Evolutionary conservation across 2,329 filamentous ascomycete genomes (phyloP).

Genomic region (Phaeosphaeria sp.): DNA sequence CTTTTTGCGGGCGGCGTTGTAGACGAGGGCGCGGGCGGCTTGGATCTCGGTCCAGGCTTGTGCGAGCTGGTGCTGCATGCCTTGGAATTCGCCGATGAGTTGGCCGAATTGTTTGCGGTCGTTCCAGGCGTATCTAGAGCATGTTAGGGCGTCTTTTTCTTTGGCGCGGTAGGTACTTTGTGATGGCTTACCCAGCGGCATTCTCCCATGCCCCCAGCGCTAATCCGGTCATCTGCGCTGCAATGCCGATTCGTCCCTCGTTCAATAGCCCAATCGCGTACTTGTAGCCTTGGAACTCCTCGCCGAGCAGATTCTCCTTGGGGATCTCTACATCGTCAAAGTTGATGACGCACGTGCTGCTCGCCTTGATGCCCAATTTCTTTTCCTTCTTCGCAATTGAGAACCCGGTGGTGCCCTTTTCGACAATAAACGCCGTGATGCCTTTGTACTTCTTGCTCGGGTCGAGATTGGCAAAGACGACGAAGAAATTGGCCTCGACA

Average conservation of each 20-base stretch:
- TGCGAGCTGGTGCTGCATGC: constrained; percentile 98
- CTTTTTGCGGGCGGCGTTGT: constrained; percentile 97
- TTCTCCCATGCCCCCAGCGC: constrained; percentile 96
- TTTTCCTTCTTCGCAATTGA: constrained; percentile 99
- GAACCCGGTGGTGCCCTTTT: constrained; percentile 89
- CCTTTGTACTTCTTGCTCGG: constrained; percentile 94
- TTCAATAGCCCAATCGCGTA: constrained; percentile 94
- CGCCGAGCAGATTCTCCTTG: constrained; percentile 83
- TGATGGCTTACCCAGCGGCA: constrained; percentile 71
- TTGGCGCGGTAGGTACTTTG: not conserved
- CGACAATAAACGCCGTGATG: constrained; percentile 93
- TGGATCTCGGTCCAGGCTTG: constrained; percentile 94
- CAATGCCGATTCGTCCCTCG: constrained; percentile 96
- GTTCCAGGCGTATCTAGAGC: constrained; percentile 92
- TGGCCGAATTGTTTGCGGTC: constrained; percentile 96
- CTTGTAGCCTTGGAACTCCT: constrained; percentile 94
- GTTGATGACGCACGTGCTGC: constrained; percentile 95
- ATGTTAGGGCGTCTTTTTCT: too few species aligned
- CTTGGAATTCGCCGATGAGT: constrained; percentile 94
- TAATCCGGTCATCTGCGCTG: constrained; percentile 97
- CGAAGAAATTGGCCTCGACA: constrained; percentile 91
- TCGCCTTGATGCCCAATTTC: constrained; percentile 96
- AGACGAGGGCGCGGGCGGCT: constrained; percentile 89
- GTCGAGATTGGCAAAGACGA: constrained; percentile 96
- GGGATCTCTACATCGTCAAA: constrained; percentile 96